Evolutionary conservation across 805 yeast species (phyloP), one percentile per base, ranked within the genome.

Genomic region (Candida ipomoeae): DNA sequence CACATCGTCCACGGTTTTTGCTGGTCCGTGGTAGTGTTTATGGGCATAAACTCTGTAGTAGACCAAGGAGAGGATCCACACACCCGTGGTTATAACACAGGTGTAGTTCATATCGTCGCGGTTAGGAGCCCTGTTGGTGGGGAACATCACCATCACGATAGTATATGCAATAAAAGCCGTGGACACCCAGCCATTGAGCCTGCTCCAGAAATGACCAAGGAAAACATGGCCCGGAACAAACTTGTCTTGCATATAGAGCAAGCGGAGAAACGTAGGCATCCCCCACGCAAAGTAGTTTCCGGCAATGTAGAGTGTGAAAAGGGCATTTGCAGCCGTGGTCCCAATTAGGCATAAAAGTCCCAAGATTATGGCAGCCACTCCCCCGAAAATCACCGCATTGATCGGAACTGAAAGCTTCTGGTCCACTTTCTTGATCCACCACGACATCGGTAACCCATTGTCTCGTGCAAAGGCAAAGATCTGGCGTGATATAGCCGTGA

Each of bases 401-500:
- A 83, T 64, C 14, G 94, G 92, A 29, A 83, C 86, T n/a, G 77
- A 71, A 35, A 79, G 67, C 51, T 64, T 75, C 47, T 77, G 71
- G 59, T 85, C 71, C 40, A 86, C 87, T 40, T 70, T 77, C 56
- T 83, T 81, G 54, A 85, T 74, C 60, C 70, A 70, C 55, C 56
- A 51, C 31, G 56, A 51, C 54, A 83, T 70, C 7, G 91, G 91
- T 50, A 85, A 73, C 14, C 89, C 90, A 58, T 84, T 83, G 63
- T 85, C 92, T 69, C 92, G 79, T 38, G 88, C 82, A 64, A 84
- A 83, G 1, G 89, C 89, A 82, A 86, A 85, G 45, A 83, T 74
- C 64, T 84, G 89, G 65, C 90, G 77, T 5, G 87, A 82, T 6
- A 80, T 76, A 10, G 89, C 88, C 44, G 83, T 75, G 44, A 83